These are phyloP conservation scores for Podila epicladia DNA, from an alignment of 192 early-diverging fungal genomes.

Conservation along the genomic window DNA sequence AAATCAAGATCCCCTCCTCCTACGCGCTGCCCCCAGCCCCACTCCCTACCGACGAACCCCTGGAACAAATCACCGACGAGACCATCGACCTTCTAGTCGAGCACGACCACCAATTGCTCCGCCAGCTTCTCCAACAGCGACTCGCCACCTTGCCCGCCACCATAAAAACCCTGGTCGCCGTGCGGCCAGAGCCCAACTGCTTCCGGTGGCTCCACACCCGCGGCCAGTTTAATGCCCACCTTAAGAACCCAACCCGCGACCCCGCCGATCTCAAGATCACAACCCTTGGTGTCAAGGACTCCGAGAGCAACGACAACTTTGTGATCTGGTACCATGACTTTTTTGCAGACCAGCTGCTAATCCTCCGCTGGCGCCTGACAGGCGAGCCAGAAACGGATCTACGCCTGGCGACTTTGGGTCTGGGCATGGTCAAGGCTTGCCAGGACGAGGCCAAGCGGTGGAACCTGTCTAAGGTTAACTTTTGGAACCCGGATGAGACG, in stretches of 20 bases:
- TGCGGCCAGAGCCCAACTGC: constrained; percentile 25
- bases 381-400: background rate
- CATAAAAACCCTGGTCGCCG: constrained; percentile 12
- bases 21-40: constrained; percentile 5
- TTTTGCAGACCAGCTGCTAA: constrained; percentile 37
- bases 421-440: constrained; percentile 22
- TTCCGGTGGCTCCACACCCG: constrained; percentile 34
- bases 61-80: constrained; percentile 11
- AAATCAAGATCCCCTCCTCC: constrained; percentile 20
- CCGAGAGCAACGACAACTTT: constrained; percentile 15
- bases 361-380: constrained; percentile 34
- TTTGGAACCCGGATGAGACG: constrained; percentile 17
- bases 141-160: background rate
- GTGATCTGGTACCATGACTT: constrained; percentile 47
- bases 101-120: constrained; percentile 18
- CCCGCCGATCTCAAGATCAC: constrained; percentile 8
- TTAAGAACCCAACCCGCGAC: background rate
- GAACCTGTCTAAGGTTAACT: constrained; percentile 29
- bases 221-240: constrained; percentile 26
- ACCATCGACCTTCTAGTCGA: background rate
- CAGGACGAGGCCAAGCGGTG: constrained; percentile 37
- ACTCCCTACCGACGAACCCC: background rate
- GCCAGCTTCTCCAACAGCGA: constrained; percentile 3
- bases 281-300: constrained; percentile 11
- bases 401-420: constrained; percentile 3